Evolutionary conservation across 345 rosid genomes (phyloP), one percentile per base, ranked within the genome.

Genomic region (Euphorbia lathyris): DNA sequence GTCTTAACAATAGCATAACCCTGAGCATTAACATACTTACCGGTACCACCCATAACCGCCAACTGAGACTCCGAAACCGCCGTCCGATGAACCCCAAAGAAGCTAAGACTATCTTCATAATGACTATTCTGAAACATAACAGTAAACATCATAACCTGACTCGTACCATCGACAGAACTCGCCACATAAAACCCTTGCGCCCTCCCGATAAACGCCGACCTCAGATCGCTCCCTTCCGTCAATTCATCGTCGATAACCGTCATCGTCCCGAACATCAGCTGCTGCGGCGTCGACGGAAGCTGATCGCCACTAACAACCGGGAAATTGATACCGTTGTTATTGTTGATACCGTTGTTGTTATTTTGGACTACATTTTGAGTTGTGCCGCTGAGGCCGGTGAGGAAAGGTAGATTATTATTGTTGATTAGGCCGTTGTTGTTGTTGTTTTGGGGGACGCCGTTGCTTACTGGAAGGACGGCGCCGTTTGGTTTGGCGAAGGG

Each of bases 401-500:
- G 95, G 74, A 94, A 79, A 14, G 97, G 97, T 26, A 91, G 76
- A 52, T 91, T 94, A 79, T 94, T 89, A 85, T 91, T 93, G 88
- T 87, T 91, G 60, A 86, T 36, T 2, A 85, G 68, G 1, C 96
- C 95, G 0, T 75, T 85, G 72, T 89, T 90, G 78, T 87, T 87
- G 81, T 69, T 87, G 77, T 84, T 77, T 4, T 79, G 77, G 29
- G 91, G 83, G 16, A 91, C 78, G 4, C 95, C 97, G 26, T 70
- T 91, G 83, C 51, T 78, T 40, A 91, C 43, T 0, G 98, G 90
- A 63, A 91, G 86, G 76, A 86, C 86, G 0, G 97, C 92, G 0
- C 96, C 97, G 3, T 87, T 90, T 0, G 96, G 93, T 73, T 91
- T 90, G 71, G 97, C 88, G 55, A 91, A 94, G 7, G 98, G 91